A percentile compares a stretch with the other conserved stretches of the same genome.
Evolutionary conservation across 192 early-diverging fungal species (phyloP).

Genomic region (Rhizoclosmatium sp.): DNA sequence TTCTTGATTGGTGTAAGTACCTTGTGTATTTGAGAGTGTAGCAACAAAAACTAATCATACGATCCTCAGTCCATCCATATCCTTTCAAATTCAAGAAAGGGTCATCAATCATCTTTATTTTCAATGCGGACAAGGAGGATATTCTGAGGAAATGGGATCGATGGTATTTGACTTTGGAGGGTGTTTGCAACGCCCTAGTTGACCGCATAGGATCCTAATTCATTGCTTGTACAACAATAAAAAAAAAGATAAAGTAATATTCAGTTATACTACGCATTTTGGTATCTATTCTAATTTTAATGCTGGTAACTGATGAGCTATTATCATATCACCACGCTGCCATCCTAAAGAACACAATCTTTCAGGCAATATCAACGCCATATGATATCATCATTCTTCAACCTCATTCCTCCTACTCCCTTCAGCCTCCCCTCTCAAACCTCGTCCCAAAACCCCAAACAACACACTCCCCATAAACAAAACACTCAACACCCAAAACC

Average conservation of each 20-base stretch:
- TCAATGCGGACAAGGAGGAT: background rate
- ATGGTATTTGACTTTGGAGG: background rate
- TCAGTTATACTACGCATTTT: background rate
- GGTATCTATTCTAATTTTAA: background rate
- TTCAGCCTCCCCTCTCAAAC: background rate
- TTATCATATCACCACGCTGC: too few relatives aligned
- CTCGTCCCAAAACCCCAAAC: background rate
- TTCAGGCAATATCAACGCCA: background rate
- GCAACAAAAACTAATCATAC: background rate
- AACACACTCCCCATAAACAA: slow-evolving; percentile 55
- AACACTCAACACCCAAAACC: slow-evolving; percentile 71
- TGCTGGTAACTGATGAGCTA: too few relatives aligned
- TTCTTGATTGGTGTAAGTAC: slow-evolving; percentile 1
- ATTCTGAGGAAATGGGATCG: background rate
- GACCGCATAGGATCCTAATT: background rate
- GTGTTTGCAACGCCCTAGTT: background rate
- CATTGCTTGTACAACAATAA: background rate
- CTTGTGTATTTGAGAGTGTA: background rate
- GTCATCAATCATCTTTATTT: background rate
- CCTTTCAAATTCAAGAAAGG: background rate
- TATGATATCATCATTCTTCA: background rate
- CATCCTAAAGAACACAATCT: background rate
- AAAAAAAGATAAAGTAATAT: background rate
- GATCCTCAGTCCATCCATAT: background rate
- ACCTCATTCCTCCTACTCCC: background rate